Evolutionary conservation across 768 basidiomycete species (phyloP), one percentile per base, ranked within the genome.

Genomic region (Auricularia heimuer): DNA sequence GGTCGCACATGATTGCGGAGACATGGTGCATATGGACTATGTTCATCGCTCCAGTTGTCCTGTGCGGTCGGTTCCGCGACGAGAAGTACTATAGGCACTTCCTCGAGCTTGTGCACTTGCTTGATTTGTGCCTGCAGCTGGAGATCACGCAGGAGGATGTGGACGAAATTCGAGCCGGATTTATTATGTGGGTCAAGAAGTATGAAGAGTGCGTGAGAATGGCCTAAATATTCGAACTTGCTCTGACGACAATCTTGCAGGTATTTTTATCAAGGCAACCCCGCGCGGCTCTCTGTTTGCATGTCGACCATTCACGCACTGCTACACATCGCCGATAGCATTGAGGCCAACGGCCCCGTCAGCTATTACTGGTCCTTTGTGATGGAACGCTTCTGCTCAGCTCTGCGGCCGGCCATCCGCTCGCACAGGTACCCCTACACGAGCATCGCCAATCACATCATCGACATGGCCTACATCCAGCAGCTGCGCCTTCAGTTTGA

Each of bases 11-110:
- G 62, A 77, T 75, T 0, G 79, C 80, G 0, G 80, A 82, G 54
- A 72, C 70, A 24, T 77, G 73, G 66, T 73, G 73, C 0, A 74
- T 81, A 58, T 83, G 79, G 78, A 72, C 73, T 3, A 67, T 72
- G 14, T 79, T 75, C 62, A 56, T 81, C 8, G 78, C 69, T 0
- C 81, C 79, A 1, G 67, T 76, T 7, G 69, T 82, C 3, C 75
- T 82, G 7, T 63, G 63, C 3, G 44, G 71, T 8, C 68, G 71
- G 0, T 82, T 81, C 68, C 36, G 10, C 7, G 62, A 70, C 1
- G 29, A 70, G 11, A 63, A 63, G 3, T 82, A 80, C 67, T 82
- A 77, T 65, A 65, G 73, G 0, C 81, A 83, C 66, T 80, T 81
- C 65, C 61, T 80, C 3, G 24, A 70, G 3, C 75, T 83, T 39